A percentile compares a stretch with the other conserved stretches of the same genome.
Evolutionary conservation across 306 rosid genomes (phyloP).

Genomic region (Cyclanthera cordifolia): DNA sequence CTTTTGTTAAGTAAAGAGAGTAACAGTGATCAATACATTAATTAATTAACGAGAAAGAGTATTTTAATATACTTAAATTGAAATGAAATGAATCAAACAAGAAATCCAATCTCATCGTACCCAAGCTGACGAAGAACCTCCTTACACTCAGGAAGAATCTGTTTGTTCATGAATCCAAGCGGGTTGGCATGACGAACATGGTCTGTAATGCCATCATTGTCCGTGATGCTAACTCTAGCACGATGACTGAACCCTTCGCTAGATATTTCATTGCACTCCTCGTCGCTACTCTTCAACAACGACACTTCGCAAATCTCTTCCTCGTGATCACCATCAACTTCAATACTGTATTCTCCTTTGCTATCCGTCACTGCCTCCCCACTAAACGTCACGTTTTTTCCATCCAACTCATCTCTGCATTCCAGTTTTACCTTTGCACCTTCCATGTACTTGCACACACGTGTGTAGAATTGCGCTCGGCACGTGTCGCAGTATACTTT

Average conservation of each 20-base stretch:
- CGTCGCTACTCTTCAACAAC: conserved; percentile 30
- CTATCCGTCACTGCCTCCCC: conserved; percentile 33
- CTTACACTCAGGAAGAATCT: too few species aligned
- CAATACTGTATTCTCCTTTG: conserved; percentile 25
- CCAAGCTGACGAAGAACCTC: conserved; percentile 49
- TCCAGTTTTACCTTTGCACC: conserved; percentile 35
- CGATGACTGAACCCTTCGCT: conserved; percentile 12
- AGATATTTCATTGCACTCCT: conserved; percentile 32
- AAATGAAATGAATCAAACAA: not conserved
- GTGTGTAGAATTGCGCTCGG: conserved; percentile 47
- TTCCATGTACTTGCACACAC: conserved; percentile 13
- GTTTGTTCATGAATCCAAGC: conserved; percentile 73
- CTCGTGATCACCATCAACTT: conserved; percentile 56
- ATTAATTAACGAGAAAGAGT: too few species aligned
- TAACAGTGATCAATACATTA: too few species aligned
- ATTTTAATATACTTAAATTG: too few species aligned
- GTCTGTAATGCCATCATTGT: conserved; percentile 40
- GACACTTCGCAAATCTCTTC: conserved; percentile 48
- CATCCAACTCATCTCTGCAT: conserved; percentile 30
- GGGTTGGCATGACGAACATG: conserved; percentile 49
- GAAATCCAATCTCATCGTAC: not conserved
- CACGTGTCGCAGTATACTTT: conserved; percentile 72
- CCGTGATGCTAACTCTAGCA: conserved; percentile 45
- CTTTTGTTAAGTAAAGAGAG: too few species aligned
- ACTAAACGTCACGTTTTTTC: conserved; percentile 23